Base-by-base conservation (phyloP, 192 early-diverging fungal species). In the Rhizophagus clarus region DNA sequence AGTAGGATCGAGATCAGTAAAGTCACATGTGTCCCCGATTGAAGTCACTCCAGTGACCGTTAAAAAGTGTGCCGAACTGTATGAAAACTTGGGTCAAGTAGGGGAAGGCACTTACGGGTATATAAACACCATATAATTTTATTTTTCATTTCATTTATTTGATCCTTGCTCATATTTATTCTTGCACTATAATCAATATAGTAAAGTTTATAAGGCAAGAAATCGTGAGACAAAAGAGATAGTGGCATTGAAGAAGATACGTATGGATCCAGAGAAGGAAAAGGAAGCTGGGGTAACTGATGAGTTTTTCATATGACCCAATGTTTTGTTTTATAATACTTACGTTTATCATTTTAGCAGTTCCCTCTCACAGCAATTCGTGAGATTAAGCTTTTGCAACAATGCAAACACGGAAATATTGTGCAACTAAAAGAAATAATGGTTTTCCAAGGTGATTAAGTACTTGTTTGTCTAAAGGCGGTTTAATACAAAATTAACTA, bases 351-450 rank as follows among this genome's bases (percentile, higher is more conserved):
- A 24, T 26, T 67, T 31, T 28, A 20, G 6, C 74, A 90, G 85
- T 95, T 96, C 82, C 95, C 95, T 24, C 93, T 96, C 74, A 96
- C 95, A 14, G 93, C 94, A 4, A 92, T 96, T 90, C 89, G 95
- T 62, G 95, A 96, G 82, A 95, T 96, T 79, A 94, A 94, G 60
- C 74, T 96, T 32, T 82, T 96, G 22, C 89, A 91, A 81, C 85
- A 87, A 37, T 81, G 94, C 68, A 86, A 82, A 49, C 94, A 95
- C 79, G 85, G 89, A 12, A 91, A 93, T 81, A 92, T 96, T 40
- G 89, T 95, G 12, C 87, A 88, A 42, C 84, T 96, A 45, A 85
- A 90, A 45, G 91, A 96, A n/a, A 90, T 95, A 3, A 89, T 96
- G 84, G 91, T 92, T 12, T 82, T 89, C 49, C 87, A 93, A 81